phyloP scores from a whole-genome alignment of 2,329 filamentous ascomycete species.

The Fusarium clavum region DNA sequence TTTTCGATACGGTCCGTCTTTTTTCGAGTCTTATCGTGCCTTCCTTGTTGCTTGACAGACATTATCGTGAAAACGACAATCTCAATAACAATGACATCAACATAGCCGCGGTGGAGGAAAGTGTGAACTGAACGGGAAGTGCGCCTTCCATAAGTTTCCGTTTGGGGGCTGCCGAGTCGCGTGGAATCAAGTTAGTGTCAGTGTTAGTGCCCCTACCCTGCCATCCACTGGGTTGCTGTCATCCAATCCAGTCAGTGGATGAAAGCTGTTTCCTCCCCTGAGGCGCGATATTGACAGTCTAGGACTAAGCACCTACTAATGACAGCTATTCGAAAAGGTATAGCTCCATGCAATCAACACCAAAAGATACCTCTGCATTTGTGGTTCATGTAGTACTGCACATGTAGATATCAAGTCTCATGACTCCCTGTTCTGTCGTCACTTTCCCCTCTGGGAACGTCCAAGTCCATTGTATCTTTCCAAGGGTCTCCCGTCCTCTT shows the following conservation, averaged over 20 bases:
- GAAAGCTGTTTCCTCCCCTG: constrained; percentile 12
- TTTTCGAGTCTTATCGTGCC: background rate
- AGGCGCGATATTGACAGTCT: constrained; percentile 22
- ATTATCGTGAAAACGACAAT: constrained; percentile 15
- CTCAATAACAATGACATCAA: constrained; percentile 38
- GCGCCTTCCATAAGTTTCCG: constrained; percentile 19
- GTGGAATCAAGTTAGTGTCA: constrained; percentile 30
- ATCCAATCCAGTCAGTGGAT: constrained; percentile 22
- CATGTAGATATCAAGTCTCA: constrained; percentile 37
- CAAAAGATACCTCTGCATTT: constrained; percentile 18
- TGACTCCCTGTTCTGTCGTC: constrained; percentile 44
- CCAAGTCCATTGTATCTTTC: constrained; percentile 20
- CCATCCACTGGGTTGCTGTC: constrained; percentile 4
- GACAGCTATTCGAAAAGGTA: constrained; percentile 10
- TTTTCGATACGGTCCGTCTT: background rate
- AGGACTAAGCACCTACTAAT: constrained; percentile 8
- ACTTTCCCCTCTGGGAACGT: constrained; percentile 38
- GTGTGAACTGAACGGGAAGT: background rate
- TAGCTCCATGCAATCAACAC: background rate
- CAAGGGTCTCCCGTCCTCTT: constrained; percentile 32
- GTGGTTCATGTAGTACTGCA: constrained; percentile 13
- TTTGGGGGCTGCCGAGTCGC: constrained; percentile 33
- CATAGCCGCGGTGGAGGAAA: constrained; percentile 8
- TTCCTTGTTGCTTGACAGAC: background rate
- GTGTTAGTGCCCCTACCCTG: background rate